Percentiles rank a stretch among this genome's conserved stretches.
Evolutionary conservation across 768 basidiomycete species (phyloP).

Genomic region (Lactarius vividus): DNA sequence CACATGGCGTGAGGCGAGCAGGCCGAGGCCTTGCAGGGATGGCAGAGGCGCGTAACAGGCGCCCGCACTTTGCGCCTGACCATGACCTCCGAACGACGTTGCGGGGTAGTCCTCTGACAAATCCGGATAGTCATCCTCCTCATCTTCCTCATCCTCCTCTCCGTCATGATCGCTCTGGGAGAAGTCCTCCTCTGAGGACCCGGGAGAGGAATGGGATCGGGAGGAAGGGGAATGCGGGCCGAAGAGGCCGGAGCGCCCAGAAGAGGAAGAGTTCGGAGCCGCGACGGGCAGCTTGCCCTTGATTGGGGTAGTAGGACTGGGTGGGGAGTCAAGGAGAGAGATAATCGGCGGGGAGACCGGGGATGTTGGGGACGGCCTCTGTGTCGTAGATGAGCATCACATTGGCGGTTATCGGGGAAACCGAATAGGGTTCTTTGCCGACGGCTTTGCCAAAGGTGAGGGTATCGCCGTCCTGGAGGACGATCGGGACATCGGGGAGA

Average conservation of each 20-base stretch:
- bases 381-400: constrained; percentile 51
- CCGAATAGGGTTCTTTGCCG: constrained; percentile 56
- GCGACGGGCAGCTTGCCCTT: constrained; percentile 33
- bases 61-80: constrained; percentile 10
- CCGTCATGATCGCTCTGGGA: constrained; percentile 19
- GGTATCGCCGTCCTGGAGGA: constrained; percentile 63
- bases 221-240: constrained; percentile 41
- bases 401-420: constrained; percentile 59
- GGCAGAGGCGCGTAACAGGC: constrained; percentile 25
- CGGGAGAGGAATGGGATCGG: constrained; percentile 38
- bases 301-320: constrained; percentile 11
- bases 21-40: constrained; percentile 26
- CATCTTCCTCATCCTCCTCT: constrained; percentile 35
- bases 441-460: constrained; percentile 79
- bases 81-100: constrained; percentile 9
- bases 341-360: constrained; percentile 10
- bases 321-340: constrained; percentile 19
- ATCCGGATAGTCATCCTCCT: constrained; percentile 56
- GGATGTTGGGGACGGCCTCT: constrained; percentile 12
- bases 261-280: constrained; percentile 35
- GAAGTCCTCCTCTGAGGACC: constrained; percentile 36
- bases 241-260: constrained; percentile 66
- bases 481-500: constrained; percentile 51
- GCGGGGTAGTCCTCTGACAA: constrained; percentile 30
- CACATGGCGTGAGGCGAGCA: constrained; percentile 27